Base-by-base conservation (phyloP, 345 rosid genomes). In the Sapria himalayana region DNA sequence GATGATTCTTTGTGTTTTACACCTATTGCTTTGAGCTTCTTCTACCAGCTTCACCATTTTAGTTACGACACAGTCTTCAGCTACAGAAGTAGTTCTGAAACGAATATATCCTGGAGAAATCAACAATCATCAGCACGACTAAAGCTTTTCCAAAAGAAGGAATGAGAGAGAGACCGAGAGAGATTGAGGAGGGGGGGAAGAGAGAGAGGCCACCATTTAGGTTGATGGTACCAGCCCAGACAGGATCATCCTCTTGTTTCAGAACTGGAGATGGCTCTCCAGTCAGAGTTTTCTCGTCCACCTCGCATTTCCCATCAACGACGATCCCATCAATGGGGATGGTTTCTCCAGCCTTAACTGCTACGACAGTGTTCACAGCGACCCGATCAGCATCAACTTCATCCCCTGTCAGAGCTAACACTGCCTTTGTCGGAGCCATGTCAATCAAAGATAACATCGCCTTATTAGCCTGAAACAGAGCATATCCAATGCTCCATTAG, bases 151-250 rank as follows among this genome's bases (percentile, higher is more conserved):
- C 17, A 33, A 16, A 15, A 11, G 22, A 17, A 22, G 6, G 12
- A 8, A 17, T 1, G 7, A 15, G 15, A 33, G 3, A 12, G 2
- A 17, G 37, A n/a, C n/a, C n/a, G n/a, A n/a, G n/a, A 29, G 10
- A 19, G 21, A 8, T 7, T 15, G 23, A 43, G 22, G 0, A 5
- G 3, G 10, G 2, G 23, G 5, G 3, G 43, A 9, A 14, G 17
- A 39, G 4, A 19, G 23, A 21, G 21, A 9, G 25, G 15, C 5
- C 48, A 84, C 96, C 98, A 42, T 82, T 74, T 21, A 79, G 51
- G 61, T 79, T 89, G 23, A 89, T 67, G 42, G 95, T 82, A 58
- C 98, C 98, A 23, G 98, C 93, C 91, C 74, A 89, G 20, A 82
- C 93, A 2, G 62, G 37, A 0, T 84, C 78, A 48, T 74, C 85